A percentile compares a stretch with the other conserved stretches of the same genome.
Evolutionary conservation across 1,284 basidiomycete species (phyloP).

Genomic region (Meira nashicola): DNA sequence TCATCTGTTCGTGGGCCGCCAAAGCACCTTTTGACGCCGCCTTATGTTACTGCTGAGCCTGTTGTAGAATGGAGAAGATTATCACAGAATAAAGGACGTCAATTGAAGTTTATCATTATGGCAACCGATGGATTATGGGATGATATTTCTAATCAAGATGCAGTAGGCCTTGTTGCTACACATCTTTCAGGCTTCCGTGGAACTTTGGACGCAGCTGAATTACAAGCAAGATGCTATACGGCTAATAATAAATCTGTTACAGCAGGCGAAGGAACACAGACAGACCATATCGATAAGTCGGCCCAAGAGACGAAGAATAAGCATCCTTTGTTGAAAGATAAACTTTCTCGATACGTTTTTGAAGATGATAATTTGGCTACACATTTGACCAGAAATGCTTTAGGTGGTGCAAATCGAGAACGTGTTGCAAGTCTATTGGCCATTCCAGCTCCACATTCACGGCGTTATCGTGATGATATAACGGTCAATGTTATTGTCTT

Average conservation of each 20-base stretch:
- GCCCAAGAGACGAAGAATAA: conserved; percentile 6
- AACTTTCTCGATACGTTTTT: conserved; percentile 39
- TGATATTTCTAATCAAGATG: conserved; percentile 86
- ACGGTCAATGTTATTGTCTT: conserved; percentile 17
- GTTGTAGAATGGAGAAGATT: conserved; percentile 53
- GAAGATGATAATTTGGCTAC: conserved; percentile 77
- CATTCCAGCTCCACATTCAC: conserved; percentile 73
- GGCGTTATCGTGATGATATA: conserved; percentile 50
- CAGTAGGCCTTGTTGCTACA: conserved; percentile 67
- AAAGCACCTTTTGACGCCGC: conserved; percentile 60
- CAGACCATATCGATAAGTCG: neutral
- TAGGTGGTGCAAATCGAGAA: conserved; percentile 75
- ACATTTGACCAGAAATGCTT: conserved; percentile 88
- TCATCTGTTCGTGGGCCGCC: conserved; percentile 35
- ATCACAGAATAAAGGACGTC: conserved; percentile 53
- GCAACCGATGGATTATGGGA: conserved; percentile 97
- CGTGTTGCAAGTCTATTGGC: conserved; percentile 70
- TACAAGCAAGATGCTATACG: conserved; percentile 39
- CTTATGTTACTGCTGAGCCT: conserved; percentile 84
- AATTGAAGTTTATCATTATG: conserved; percentile 62
- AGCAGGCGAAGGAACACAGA: conserved; percentile 21
- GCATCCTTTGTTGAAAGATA: conserved; percentile 42
- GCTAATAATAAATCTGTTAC: conserved; percentile 7
- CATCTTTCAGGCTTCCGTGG: conserved; percentile 47
- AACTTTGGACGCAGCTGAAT: conserved; percentile 31